A percentile compares a stretch with the other conserved stretches of the same genome.
phyloP scores from a whole-genome alignment of 495 filamentous ascomycete genomes.

The Penicillium lividum region DNA sequence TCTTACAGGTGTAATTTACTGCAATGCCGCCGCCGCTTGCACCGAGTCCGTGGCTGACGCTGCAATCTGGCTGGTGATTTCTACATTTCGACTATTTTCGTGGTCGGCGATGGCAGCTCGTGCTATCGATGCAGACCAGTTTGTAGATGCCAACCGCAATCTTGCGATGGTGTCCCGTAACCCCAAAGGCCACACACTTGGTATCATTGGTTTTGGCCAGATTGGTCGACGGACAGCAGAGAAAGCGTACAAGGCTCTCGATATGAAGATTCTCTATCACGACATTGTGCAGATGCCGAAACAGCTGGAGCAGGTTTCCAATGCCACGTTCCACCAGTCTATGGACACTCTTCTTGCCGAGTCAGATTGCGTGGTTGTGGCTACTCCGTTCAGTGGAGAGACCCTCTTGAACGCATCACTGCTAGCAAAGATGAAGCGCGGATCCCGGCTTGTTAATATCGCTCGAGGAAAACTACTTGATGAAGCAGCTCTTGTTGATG shows the following conservation, averaged over 20 bases:
- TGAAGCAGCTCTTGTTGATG: conserved; percentile 65
- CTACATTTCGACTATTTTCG: conserved; percentile 63
- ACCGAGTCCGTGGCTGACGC: conserved; percentile 65
- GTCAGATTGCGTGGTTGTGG: conserved; percentile 67
- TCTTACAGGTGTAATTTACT: conserved; percentile 63
- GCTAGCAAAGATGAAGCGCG: conserved; percentile 55
- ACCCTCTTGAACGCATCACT: conserved; percentile 54
- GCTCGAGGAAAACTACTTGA: conserved; percentile 71
- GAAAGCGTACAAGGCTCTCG: conserved; percentile 59
- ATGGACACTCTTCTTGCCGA: conserved; percentile 55
- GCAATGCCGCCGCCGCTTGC: conserved; percentile 67
- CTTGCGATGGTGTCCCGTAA: conserved; percentile 59
- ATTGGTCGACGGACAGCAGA: conserved; percentile 68
- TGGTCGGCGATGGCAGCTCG: conserved; percentile 57
- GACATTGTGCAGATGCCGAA: conserved; percentile 60
- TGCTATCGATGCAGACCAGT: conserved; percentile 35
- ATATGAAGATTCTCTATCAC: conserved; percentile 69
- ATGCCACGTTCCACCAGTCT: conserved; percentile 51
- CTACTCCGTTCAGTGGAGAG: conserved; percentile 62
- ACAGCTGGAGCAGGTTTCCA: conserved; percentile 24
- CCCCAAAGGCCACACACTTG: conserved; percentile 45
- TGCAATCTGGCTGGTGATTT: conserved; percentile 63
- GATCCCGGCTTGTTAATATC: conserved; percentile 68
- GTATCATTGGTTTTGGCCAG: conserved; percentile 67
- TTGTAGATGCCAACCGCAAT: conserved; percentile 57